Evolutionary conservation across 352 stramenopile species (phyloP).

Genomic region (Globisporangium megalacanthum): DNA sequence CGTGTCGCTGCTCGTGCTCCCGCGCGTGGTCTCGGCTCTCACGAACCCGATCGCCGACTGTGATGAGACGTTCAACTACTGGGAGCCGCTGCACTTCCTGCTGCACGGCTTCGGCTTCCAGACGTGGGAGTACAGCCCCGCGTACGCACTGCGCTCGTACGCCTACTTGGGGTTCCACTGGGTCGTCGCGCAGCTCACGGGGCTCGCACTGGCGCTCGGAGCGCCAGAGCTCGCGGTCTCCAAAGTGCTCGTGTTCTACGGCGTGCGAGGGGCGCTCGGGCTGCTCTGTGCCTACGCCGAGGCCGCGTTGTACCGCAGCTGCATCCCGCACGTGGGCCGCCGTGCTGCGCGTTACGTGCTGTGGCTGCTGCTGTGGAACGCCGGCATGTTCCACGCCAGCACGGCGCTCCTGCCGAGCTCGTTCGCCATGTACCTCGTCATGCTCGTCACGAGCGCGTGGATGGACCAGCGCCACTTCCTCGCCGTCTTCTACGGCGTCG

Average conservation of each 20-base stretch:
- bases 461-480: slow-evolving; percentile 65
- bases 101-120: slow-evolving; percentile 90
- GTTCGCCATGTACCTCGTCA: slow-evolving; percentile 84
- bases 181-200: slow-evolving; percentile 37
- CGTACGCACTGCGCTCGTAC: slow-evolving; percentile 96
- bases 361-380: slow-evolving; percentile 76
- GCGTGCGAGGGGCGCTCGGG: slow-evolving; percentile 77
- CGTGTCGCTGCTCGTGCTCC: slow-evolving; percentile 23
- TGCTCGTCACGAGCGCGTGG: slow-evolving; percentile 74
- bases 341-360: slow-evolving; percentile 64
- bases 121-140: slow-evolving; percentile 89
- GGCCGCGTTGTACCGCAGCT: slow-evolving; percentile 78
- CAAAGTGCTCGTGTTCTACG: slow-evolving; percentile 90
- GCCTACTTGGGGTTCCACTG: slow-evolving; percentile 84
- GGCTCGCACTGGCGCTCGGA: slow-evolving; percentile 32
- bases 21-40: slow-evolving; percentile 46
- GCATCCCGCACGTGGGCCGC: slow-evolving; percentile 51
- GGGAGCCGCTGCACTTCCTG: slow-evolving; percentile 97
- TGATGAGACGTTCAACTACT: slow-evolving; percentile 99
- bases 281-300: slow-evolving; percentile 80
- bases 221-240: slow-evolving; percentile 14
- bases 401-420: slow-evolving; percentile 92
- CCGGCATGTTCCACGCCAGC: slow-evolving; percentile 91
- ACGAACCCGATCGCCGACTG: slow-evolving; percentile 93
- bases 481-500: slow-evolving; percentile 82